Percentiles rank a stretch among this genome's conserved stretches.
These are phyloP conservation scores for Neonectria coccinea DNA, from an alignment of 2,329 filamentous ascomycete genomes.

Conservation along the genomic window DNA sequence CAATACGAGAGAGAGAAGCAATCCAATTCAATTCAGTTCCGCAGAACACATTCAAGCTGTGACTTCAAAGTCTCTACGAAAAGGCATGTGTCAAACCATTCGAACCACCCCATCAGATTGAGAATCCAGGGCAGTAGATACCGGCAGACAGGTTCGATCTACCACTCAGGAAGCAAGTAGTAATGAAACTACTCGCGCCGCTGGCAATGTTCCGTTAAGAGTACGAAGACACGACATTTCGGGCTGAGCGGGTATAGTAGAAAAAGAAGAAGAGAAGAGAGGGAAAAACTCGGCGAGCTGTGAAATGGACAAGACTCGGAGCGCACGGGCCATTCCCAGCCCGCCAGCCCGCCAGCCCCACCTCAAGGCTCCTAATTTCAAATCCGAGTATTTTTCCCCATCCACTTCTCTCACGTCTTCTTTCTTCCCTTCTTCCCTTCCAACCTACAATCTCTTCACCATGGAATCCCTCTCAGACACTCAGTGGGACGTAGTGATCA, in stretches of 20 bases:
- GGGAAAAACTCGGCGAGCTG: slow-evolving; percentile 44
- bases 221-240: slow-evolving; percentile 47
- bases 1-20: slow-evolving; percentile 20
- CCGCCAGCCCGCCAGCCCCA: slow-evolving; percentile 43
- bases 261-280: slow-evolving; percentile 41
- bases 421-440: slow-evolving; percentile 32
- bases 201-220: slow-evolving; percentile 43
- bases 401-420: slow-evolving; percentile 15
- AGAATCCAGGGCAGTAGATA: slow-evolving; percentile 88
- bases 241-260: slow-evolving; percentile 47
- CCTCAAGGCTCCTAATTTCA: slow-evolving; percentile 35
- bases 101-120: slow-evolving; percentile 84
- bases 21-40: too few relatives aligned
- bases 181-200: slow-evolving; percentile 65
- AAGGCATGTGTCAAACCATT: slow-evolving; percentile 77
- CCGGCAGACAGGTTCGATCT: slow-evolving; percentile 75
- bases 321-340: slow-evolving; percentile 41
- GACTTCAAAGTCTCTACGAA: background rate
- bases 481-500: slow-evolving; percentile 83
- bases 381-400: slow-evolving; percentile 28
- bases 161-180: slow-evolving; percentile 65
- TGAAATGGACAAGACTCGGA: slow-evolving; percentile 24
- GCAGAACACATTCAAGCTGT: background rate
- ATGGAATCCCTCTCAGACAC: slow-evolving; percentile 83
- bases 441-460: slow-evolving; percentile 40